Evolutionary conservation across 2,329 filamentous ascomycete species (phyloP).

Genomic region (Alternaria alternata): DNA sequence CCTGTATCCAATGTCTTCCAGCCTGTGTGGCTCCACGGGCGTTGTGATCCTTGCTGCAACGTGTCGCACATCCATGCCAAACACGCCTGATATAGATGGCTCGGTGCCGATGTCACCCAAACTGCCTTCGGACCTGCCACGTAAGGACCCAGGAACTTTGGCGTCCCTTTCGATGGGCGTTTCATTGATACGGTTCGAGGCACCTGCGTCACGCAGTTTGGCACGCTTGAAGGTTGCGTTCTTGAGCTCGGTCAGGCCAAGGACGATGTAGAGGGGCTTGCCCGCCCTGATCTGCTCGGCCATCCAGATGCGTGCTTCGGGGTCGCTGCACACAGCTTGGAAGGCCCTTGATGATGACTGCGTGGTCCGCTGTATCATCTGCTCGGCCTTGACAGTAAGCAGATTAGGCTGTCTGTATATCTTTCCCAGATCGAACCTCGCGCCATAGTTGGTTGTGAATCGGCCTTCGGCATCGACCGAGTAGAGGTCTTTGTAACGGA

Average conservation of each 20-base stretch:
- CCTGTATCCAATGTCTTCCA: slow-evolving; percentile 42
- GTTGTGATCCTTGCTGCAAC: slow-evolving; percentile 42
- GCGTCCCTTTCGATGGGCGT: slow-evolving; percentile 43
- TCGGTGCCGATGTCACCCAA: slow-evolving; percentile 43
- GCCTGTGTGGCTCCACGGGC: slow-evolving; percentile 43
- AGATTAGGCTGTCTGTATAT: slow-evolving; percentile 50
- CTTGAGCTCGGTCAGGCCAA: slow-evolving; percentile 50
- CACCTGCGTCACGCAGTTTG: slow-evolving; percentile 47
- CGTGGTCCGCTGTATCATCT: slow-evolving; percentile 50
- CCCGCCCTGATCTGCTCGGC: slow-evolving; percentile 35
- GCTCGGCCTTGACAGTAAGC: slow-evolving; percentile 47
- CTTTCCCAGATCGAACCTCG: slow-evolving; percentile 49
- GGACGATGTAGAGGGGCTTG: slow-evolving; percentile 45
- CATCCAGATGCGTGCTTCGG: slow-evolving; percentile 46
- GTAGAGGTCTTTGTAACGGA: slow-evolving; percentile 50
- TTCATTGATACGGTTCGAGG: slow-evolving; percentile 46
- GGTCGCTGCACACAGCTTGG: slow-evolving; percentile 44
- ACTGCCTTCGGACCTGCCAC: slow-evolving; percentile 33
- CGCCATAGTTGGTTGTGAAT: slow-evolving; percentile 50
- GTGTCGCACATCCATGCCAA: slow-evolving; percentile 48
- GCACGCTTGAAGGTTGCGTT: slow-evolving; percentile 49
- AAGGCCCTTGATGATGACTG: slow-evolving; percentile 40
- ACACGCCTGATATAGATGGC: slow-evolving; percentile 45
- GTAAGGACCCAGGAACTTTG: slow-evolving; percentile 43
- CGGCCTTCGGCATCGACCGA: slow-evolving; percentile 48